Conservation (phyloP, 345 rosid species). For the Hibiscus mutabilis region DNA sequence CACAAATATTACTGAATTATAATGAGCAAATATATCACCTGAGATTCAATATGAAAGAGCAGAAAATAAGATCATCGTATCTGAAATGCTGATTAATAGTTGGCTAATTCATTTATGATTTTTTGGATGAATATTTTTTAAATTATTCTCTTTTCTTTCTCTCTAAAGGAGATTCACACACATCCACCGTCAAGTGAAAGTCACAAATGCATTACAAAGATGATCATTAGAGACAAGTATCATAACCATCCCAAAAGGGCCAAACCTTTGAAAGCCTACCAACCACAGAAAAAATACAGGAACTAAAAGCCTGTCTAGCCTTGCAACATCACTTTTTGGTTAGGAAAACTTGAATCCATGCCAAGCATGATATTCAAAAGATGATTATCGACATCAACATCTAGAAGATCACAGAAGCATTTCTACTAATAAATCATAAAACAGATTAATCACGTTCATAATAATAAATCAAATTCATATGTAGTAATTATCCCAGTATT, state of each 20-base stretch:
- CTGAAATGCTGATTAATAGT: not conserved
- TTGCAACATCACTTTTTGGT: not conserved
- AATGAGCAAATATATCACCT: not conserved
- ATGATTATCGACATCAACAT: conserved; percentile 2
- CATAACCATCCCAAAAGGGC: not conserved
- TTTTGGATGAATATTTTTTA: not conserved
- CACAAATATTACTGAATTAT: not conserved
- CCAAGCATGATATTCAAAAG: not conserved
- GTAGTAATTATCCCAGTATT: not conserved
- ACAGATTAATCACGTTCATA: not conserved
- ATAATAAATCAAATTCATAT: not conserved
- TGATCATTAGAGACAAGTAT: not conserved
- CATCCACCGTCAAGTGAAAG: not conserved
- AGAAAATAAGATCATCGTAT: not conserved
- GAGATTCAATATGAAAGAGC: not conserved
- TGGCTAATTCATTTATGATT: not conserved
- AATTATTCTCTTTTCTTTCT: not conserved
- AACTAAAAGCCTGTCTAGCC: not conserved
- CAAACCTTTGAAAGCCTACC: not conserved
- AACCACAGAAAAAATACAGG: not conserved
- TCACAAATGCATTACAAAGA: not conserved
- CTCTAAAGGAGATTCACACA: not conserved
- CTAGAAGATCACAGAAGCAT: not conserved
- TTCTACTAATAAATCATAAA: not conserved
- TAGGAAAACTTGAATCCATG: not conserved